Evolutionary conservation across 2,329 filamentous ascomycete species (phyloP), one percentile per base, ranked within the genome.

Genomic region (Xylaria sp.): DNA sequence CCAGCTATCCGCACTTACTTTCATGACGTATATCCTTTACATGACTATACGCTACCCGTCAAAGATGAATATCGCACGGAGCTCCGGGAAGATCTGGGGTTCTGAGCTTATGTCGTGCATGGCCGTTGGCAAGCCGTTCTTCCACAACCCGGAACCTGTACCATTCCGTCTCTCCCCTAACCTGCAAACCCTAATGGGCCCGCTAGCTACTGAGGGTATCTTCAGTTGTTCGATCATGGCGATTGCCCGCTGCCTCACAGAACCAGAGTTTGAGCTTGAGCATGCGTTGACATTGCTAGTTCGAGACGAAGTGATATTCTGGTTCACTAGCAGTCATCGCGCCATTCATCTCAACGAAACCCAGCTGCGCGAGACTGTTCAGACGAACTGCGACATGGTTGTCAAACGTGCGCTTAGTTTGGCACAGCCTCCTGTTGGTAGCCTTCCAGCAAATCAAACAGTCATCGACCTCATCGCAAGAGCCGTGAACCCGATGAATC

Each of bases 11-110:
- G 90, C 94, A 1, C 87, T 98, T 72, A 97, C 96, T 0, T 99
- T 99, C 83, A 97, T 99, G 92, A 98, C 96, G 3, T 99, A 98
- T 79, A 92, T 98, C 68, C 91, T 99, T 84, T 95, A 95, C 83
- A 98, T 99, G 90, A 94, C 95, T 79, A 94, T 94, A 80, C 92
- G 96, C 37, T 97, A 96, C 81, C 97, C 96, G 6, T 94, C 94
- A 81, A 99, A 99, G 86, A 91, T 98, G 80, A 92, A 92, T 81
- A 97, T 99, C 77, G 92, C 94, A 12, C 91, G 94, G 28, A 88
- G 89, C 37, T 94, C 92, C 6, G 97, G 97, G 73, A 96, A 97
- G 77, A 92, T 99, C 74, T 99, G 97, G 97, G 94, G 94, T 57
- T 94, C 94, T 8, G 96, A 99, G 81, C 86, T 98, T 62, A 93